Evolutionary conservation across 2,329 filamentous ascomycete species (phyloP), one percentile per base, ranked within the genome.

Genomic region (Alternaria brassicicola): DNA sequence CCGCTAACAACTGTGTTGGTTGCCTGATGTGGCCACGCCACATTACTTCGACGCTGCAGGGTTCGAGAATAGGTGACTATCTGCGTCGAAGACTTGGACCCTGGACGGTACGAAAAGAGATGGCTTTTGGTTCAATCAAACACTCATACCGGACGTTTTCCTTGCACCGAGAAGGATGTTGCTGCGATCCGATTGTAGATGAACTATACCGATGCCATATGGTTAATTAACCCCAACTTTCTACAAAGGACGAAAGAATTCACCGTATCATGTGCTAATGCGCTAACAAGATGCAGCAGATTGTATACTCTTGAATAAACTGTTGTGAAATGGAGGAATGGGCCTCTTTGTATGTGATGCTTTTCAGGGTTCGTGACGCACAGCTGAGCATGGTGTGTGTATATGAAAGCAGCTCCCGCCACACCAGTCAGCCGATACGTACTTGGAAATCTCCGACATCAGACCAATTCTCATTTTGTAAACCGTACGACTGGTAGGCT

Each of bases 131-230:
- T 21, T 19, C 6, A 35, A 12, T 26, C 12, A 25, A 12, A 42
- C 1, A 3, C 7, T 25, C 15, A 3, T 0, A n/a, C 0, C 9
- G n/a, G n/a, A n/a, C n/a, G n/a, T 25, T n/a, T 12, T 25, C 21
- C 4, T 25, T 42, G 12, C 21, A 13, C 21, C 15, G 23, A 2
- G 21, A 26, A 13, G 12, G 39, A 42, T 26, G 21, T 8, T 42
- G 21, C 8, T 25, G 13, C 19, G 12, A 15, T 3, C 10, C 28
- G 28, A 30, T n/a, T n/a, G n/a, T 33, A 33, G 30, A 13, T 33
- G 0, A 3, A n/a, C 15, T 35, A 35, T 6, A 35, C 7, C 4
- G 25, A 26, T 26, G 25, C 4, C 4, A 26, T 26, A 4, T 7
- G 4, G 25, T 7, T 26, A 4, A 7, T 26, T 7, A 26, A 26